Conservation (phyloP, 2,329 filamentous ascomycete species). For the Hypoxylon sp. region DNA sequence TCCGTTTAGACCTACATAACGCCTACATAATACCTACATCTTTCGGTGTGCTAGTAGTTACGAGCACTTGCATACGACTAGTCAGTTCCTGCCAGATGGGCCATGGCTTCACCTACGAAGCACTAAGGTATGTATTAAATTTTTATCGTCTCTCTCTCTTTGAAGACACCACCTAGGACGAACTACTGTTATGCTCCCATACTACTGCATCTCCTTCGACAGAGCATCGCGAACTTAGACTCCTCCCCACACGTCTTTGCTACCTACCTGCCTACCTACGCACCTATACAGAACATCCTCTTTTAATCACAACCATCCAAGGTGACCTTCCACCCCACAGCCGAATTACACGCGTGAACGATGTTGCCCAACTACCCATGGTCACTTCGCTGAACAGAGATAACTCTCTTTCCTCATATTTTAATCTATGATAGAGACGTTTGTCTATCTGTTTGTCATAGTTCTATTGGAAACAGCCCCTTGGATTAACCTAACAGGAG, state of each 20-base stretch:
- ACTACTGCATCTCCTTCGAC: background rate
- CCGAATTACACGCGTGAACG: background rate
- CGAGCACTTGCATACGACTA: background rate
- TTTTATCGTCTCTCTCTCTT: background rate
- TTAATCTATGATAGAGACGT: background rate
- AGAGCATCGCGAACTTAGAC: background rate
- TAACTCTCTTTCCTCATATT: background rate
- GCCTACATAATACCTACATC: background rate
- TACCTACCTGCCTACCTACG: background rate
- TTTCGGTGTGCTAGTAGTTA: background rate
- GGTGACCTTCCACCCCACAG: background rate
- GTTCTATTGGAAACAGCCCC: background rate
- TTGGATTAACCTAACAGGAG: background rate
- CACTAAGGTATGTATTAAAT: slow-evolving; percentile 12
- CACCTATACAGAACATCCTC: background rate
- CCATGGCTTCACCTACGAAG: background rate
- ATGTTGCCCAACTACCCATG: background rate
- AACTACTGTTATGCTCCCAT: background rate
- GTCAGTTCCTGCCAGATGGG: background rate
- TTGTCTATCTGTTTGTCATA: background rate
- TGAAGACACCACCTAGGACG: background rate
- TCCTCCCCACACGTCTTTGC: background rate
- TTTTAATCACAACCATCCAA: background rate
- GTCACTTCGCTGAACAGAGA: background rate
- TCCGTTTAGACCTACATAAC: background rate